These are phyloP conservation scores for Pseudopediastrum boryanum DNA, from an alignment of 139 green algal genomes.

Conservation along the genomic window DNA sequence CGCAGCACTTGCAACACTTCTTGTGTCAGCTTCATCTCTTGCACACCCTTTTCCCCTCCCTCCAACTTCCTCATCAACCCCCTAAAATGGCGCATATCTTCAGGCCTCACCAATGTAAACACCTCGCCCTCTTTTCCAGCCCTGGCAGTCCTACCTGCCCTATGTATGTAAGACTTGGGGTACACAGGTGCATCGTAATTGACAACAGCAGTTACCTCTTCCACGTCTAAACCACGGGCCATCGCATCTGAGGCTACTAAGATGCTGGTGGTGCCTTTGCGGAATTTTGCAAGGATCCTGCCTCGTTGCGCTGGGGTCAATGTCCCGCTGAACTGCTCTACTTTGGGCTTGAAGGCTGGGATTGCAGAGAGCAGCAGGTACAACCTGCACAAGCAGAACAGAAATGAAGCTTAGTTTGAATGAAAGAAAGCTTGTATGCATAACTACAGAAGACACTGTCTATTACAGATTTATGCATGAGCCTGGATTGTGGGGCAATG, in stretches of 20 bases:
- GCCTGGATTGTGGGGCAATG: too few species aligned
- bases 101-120: constrained; percentile 77
- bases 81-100: constrained; percentile 91
- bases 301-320: constrained; percentile 31
- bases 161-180: constrained; percentile 80
- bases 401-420: too few species aligned
- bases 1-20: constrained; percentile 31
- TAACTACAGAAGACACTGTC: too few species aligned
- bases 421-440: too few species aligned
- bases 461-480: too few species aligned
- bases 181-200: constrained; percentile 93
- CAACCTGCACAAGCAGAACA: constrained; percentile 44
- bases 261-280: constrained; percentile 48
- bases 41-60: neutral
- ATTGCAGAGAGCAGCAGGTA: constrained; percentile 65
- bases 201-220: constrained; percentile 65
- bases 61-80: constrained; percentile 19
- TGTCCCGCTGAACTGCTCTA: constrained; percentile 66
- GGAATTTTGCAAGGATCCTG: constrained; percentile 54
- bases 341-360: constrained; percentile 38
- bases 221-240: constrained; percentile 90
- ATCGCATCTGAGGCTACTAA: constrained; percentile 90
- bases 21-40: neutral
- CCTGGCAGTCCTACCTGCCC: constrained; percentile 84
- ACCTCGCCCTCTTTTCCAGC: constrained; percentile 68